Evolutionary conservation across 768 basidiomycete species (phyloP), one percentile per base, ranked within the genome.

Genomic region (Amanita thiersii): DNA sequence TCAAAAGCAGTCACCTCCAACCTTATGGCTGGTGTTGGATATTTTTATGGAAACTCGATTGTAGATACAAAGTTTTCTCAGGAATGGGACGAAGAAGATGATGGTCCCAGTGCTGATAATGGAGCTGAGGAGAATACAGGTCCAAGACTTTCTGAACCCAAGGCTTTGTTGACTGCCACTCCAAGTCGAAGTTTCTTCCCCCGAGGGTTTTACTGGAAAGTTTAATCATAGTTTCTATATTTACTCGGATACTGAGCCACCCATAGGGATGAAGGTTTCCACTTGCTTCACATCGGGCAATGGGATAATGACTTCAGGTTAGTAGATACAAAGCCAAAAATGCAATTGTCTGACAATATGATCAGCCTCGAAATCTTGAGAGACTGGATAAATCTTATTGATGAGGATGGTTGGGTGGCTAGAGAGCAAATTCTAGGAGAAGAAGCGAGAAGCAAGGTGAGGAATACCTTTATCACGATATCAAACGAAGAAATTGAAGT

Each of bases 251-350:
- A n/a, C n/a, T n/a, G n/a, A n/a, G n/a, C n/a, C n/a, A n/a, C n/a
- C n/a, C n/a, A n/a, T n/a, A 90, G 87, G 93, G 93, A 98, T 59
- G 93, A 98, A 62, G 93, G 93, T 1, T 98, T 98, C 69, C 93
- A 98, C 61, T 63, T 97, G 21, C 62, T 91, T 24, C 82, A 93
- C 50, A 87, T 98, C 33, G 90, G 90, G 12, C 79, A 81, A 53
- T 93, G 86, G 86, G 94, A 98, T 54, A 90, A 83, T 45, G 90
- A 89, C 52, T 77, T 96, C 47, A 65, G 63, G 63, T 60, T 34
- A 20, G 25, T 20, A 18, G 29, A 5, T 34, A 34, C 17, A 17
- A 14, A 14, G 18, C 28, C 12, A 24, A 2, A 6, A 6, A 37
- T 5, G 8, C 21, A 9, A 6, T 36, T 30, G 17, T 37, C 28